Base-by-base conservation (phyloP, 768 basidiomycete genomes). In the Boletus pseudopeckii region DNA sequence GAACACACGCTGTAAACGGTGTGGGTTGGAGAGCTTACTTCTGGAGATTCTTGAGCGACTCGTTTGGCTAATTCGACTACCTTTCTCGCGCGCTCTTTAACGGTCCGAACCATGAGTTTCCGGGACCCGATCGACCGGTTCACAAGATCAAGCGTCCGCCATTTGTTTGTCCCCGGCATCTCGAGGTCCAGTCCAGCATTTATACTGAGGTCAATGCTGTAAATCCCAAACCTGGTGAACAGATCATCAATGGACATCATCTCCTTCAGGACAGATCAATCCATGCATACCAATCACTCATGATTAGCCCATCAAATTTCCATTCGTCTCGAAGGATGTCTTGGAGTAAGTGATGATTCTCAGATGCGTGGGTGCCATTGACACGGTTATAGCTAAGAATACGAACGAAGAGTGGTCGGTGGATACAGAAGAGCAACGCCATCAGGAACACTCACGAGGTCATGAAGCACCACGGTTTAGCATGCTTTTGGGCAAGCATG, bases 131-230 rank as follows among this genome's bases (percentile, higher is more conserved):
- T 77, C 0, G 77, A 80, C 24, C 86, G 77, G 57, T 80, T 81
- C 60, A 89, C 79, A 33, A 83, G 76, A 54, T 86, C 83, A n/a
- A 84, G 75, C 0, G 80, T 81, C 7, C 88, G 78, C 88, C 87
- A 89, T 58, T 89, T 88, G 69, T 85, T 84, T 14, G 72, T 71
- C 2, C 89, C 88, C 0, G 87, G 88, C 86, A 89, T 90, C 65
- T 90, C 88, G 36, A 92, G 78, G 63, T 90, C 86, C 22, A 90
- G 73, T 3, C 88, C 88, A n/a, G 88, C 86, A 54, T 90, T 90
- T 55, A 88, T 72, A 24, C 75, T 71, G 22, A 77, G 73, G 57
- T 83, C 82, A 32, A 88, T 73, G 48, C 82, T 80, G 72, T 90
- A 90, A 3, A 79, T 71, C 1, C 90, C 90, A 53, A 86, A 87